These are phyloP conservation scores for Umbelopsis sp. DNA, from an alignment of 192 early-diverging fungal genomes.

Conservation along the genomic window DNA sequence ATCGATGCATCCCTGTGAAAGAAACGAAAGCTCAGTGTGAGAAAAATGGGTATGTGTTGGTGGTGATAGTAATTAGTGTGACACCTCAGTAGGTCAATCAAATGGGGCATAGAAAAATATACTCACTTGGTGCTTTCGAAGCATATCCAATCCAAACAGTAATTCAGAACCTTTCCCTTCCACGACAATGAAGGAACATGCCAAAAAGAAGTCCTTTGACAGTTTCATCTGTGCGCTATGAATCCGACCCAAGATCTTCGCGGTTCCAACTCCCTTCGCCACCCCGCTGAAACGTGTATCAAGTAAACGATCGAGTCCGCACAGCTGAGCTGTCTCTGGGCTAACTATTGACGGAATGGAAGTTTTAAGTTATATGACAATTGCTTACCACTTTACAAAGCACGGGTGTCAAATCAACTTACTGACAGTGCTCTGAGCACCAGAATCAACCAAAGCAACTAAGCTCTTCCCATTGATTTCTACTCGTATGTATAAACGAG, in stretches of 20 bases:
- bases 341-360: constrained; percentile 46
- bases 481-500: constrained; percentile 89
- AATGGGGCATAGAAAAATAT: background rate
- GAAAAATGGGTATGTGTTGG: too few species aligned
- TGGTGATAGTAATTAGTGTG: too few species aligned
- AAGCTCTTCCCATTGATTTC: constrained; percentile 88
- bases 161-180: constrained; percentile 90
- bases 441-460: constrained; percentile 96
- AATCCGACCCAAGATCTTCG: constrained; percentile 95
- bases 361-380: background rate
- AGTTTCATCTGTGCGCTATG: constrained; percentile 88
- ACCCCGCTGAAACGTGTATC: constrained; percentile 88
- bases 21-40: background rate
- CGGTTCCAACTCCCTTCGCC: constrained; percentile 92
- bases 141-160: constrained; percentile 95
- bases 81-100: background rate
- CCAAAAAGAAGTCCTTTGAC: constrained; percentile 70
- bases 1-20: constrained; percentile 81
- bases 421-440: constrained; percentile 93
- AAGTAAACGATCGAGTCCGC: constrained; percentile 87
- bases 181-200: constrained; percentile 93
- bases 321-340: constrained; percentile 65
- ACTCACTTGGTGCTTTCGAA: constrained; percentile 70
- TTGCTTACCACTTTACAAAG: constrained; percentile 28
- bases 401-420: constrained; percentile 27